phyloP scores from a whole-genome alignment of 768 basidiomycete genomes.

The Galerina sulciceps region DNA sequence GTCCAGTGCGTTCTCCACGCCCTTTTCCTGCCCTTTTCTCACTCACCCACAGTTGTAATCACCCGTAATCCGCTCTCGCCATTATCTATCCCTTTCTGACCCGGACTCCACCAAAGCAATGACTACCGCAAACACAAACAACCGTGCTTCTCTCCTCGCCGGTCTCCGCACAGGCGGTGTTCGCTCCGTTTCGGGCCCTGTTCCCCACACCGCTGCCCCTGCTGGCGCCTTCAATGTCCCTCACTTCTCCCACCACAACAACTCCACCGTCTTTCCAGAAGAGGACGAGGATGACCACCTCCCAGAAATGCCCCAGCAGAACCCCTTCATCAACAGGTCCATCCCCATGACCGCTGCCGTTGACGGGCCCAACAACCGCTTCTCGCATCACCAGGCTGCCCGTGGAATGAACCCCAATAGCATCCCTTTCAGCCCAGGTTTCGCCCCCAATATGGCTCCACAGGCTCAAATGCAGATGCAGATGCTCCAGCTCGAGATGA shows the following conservation, averaged over 20 bases:
- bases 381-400: conserved; percentile 62
- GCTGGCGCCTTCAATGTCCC: conserved; percentile 66
- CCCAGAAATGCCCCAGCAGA: conserved; percentile 51
- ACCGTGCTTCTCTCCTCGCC: conserved; percentile 84
- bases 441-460: conserved; percentile 47
- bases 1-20: conserved; percentile 15
- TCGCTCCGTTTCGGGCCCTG: conserved; percentile 64
- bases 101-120: conserved; percentile 36
- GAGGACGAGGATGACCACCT: conserved; percentile 69
- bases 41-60: conserved; percentile 38
- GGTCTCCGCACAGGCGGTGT: conserved; percentile 92
- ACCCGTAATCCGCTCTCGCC: conserved; percentile 26
- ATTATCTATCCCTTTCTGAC: conserved; percentile 35
- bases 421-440: conserved; percentile 58
- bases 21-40: conserved; percentile 17
- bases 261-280: conserved; percentile 46
- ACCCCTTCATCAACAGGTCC: conserved; percentile 53
- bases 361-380: conserved; percentile 69
- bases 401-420: conserved; percentile 58
- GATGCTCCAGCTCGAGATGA: conserved; percentile 83
- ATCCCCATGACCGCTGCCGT: conserved; percentile 73
- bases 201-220: conserved; percentile 74
- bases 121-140: conserved; percentile 53
- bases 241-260: conserved; percentile 53
- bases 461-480: conserved; percentile 73